Conservation (phyloP, 441 rosid genomes). For the Pelargonium cotyledonis region DNA sequence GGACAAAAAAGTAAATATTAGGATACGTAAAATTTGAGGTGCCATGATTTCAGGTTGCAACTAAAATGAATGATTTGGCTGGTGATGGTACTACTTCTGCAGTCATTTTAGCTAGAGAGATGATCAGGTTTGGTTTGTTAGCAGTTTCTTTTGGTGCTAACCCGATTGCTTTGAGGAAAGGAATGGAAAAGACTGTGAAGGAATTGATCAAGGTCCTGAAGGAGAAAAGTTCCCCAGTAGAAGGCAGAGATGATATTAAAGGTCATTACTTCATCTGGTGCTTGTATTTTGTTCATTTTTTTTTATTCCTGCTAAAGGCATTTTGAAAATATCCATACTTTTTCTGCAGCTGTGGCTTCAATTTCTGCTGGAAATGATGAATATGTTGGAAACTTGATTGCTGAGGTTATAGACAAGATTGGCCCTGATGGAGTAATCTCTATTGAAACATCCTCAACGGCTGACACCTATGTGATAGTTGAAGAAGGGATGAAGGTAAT, state of each 20-base stretch:
- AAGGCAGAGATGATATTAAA: constrained; percentile 57
- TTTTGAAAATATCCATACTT: constrained; percentile 7
- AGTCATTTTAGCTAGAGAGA: constrained; percentile 70
- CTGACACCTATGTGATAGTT: constrained; percentile 59
- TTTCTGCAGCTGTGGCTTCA: constrained; percentile 77
- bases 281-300: background rate
- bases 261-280: constrained; percentile 34
- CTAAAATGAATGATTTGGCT: constrained; percentile 68
- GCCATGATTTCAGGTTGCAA: constrained; percentile 54
- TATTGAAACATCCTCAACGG: constrained; percentile 64
- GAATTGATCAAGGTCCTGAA: constrained; percentile 55
- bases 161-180: constrained; percentile 67
- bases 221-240: constrained; percentile 52
- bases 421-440: constrained; percentile 86
- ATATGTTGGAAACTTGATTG: constrained; percentile 61
- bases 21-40: constrained; percentile 17
- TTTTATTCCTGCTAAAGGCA: constrained; percentile 1
- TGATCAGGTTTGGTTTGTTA: constrained; percentile 67
- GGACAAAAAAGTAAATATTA: background rate
- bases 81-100: constrained; percentile 96
- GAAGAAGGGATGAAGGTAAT: constrained; percentile 95
- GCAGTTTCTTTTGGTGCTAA: constrained; percentile 81
- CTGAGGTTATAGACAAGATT: constrained; percentile 71
- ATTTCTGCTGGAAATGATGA: constrained; percentile 91
- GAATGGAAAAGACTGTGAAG: constrained; percentile 65